A percentile compares a stretch with the other conserved stretches of the same genome.
Conservation (phyloP, 768 basidiomycete species). For the Leccinellum albellum region DNA sequence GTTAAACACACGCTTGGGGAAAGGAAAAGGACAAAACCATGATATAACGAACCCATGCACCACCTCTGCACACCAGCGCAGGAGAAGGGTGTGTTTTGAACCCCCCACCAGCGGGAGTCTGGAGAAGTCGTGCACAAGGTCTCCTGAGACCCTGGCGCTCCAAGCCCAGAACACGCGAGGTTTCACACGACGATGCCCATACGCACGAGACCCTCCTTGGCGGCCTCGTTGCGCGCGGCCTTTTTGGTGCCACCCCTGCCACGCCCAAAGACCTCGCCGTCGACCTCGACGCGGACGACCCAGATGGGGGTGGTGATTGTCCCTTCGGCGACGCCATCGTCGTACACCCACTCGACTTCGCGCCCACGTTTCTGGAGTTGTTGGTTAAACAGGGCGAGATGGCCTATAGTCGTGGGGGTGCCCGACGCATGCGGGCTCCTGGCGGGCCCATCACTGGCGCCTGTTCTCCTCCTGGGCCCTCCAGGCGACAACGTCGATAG, state of each 20-base stretch:
- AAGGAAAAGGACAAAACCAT: not conserved
- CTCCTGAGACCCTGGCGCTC: not conserved
- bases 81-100: constrained; percentile 30
- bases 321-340: constrained; percentile 42
- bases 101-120: constrained; percentile 51
- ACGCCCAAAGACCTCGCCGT: constrained; percentile 53
- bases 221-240: constrained; percentile 76
- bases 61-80: constrained; percentile 63
- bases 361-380: constrained; percentile 55
- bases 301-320: constrained; percentile 74
- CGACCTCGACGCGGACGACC: constrained; percentile 62
- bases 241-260: constrained; percentile 77
- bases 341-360: constrained; percentile 69
- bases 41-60: constrained; percentile 37
- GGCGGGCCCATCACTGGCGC: constrained; percentile 13
- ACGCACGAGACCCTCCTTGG: constrained; percentile 62
- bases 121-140: constrained; percentile 51
- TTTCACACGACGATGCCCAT: constrained; percentile 51
- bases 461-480: not conserved
- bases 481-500: not conserved
- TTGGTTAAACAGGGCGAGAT: constrained; percentile 81
- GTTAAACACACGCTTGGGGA: not conserved
- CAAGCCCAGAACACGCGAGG: not conserved
- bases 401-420: constrained; percentile 43
- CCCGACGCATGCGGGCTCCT: constrained; percentile 19